phyloP scores from a whole-genome alignment of 2,329 filamentous ascomycete species.

The Xylaria sp. region DNA sequence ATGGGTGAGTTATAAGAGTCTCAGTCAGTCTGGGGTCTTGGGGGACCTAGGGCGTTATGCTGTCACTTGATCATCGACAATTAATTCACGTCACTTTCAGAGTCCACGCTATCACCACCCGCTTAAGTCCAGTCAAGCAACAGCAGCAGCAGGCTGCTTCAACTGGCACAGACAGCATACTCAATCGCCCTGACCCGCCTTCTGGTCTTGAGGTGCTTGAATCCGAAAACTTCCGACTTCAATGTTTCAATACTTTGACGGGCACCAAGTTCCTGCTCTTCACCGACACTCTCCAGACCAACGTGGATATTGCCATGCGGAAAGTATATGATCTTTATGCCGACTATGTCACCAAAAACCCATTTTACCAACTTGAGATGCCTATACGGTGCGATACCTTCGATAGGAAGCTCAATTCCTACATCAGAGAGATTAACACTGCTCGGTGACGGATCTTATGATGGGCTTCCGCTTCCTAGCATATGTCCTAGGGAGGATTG shows the following conservation, averaged over 20 bases:
- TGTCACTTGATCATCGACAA: constrained; percentile 21
- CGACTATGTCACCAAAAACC: constrained; percentile 99
- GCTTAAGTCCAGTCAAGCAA: constrained; percentile 67
- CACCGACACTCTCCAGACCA: constrained; percentile 87
- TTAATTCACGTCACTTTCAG: constrained; percentile 51
- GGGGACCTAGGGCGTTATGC: neutral
- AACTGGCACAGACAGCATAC: constrained; percentile 45
- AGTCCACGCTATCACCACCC: constrained; percentile 75
- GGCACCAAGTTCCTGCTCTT: constrained; percentile 96
- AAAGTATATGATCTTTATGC: constrained; percentile 94
- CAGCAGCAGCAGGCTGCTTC: constrained; percentile 46
- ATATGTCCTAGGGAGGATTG: neutral
- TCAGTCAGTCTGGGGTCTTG: neutral
- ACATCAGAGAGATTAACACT: constrained; percentile 78
- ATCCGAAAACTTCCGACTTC: constrained; percentile 91
- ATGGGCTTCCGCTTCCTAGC: constrained; percentile 13
- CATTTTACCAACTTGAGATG: constrained; percentile 98
- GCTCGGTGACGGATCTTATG: constrained; percentile 55
- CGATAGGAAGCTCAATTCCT: constrained; percentile 84
- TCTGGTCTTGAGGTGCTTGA: constrained; percentile 93
- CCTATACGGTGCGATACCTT: constrained; percentile 95
- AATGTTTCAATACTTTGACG: constrained; percentile 94
- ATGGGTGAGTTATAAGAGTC: constrained; percentile 70
- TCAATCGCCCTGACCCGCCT: constrained; percentile 68
- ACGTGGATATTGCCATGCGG: constrained; percentile 83